Base-by-base conservation (phyloP, 106 monocot species). In the Posidonia australis region DNA sequence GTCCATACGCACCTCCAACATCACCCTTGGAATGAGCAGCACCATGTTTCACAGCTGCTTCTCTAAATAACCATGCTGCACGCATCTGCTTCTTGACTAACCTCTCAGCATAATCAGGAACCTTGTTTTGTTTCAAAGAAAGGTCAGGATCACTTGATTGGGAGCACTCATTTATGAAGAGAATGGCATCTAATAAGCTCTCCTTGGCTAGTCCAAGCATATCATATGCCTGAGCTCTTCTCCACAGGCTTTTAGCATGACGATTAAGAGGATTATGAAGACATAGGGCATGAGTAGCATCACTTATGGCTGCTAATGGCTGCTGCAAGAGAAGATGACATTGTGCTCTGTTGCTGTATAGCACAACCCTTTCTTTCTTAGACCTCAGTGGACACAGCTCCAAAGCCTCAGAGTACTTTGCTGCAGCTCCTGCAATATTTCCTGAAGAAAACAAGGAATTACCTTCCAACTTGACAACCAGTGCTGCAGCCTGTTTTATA, bases 71-170 rank as follows among this genome's bases (percentile, higher is more conserved):
- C 96, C 96, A 96, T 30, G 90, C 84, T 42, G 80, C 78, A 55
- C 82, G 68, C 87, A 96, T 96, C 70, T 90, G 90, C 67, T 90
- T 96, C 80, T 90, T 90, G 46, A 90, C 87, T 54, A 96, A 71
- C 41, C 75, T 80, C 63, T 90, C 90, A 53, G 90, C 96, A 83
- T 96, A 90, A 80, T 96, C 87, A 46, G 87, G 96, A 62, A 96
- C 87, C 75, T 84, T 94, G 54, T 84, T 84, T 58, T 87, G 90
- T 67, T 71, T 87, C 66, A 82, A 23, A 1, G 88, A 79, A 19
- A 86, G 62, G 46, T 90, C 86, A 27, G 84, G 84, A 81, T 88
- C 88, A 70, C 74, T 85, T 7, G 88, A 83, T 54, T 83, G 88
- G 14, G 88, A 88, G 24, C 84, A 88, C 28, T 88, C 92, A 62